phyloP scores from a whole-genome alignment of 805 yeast species.

The Maudiozyma bulderi region DNA sequence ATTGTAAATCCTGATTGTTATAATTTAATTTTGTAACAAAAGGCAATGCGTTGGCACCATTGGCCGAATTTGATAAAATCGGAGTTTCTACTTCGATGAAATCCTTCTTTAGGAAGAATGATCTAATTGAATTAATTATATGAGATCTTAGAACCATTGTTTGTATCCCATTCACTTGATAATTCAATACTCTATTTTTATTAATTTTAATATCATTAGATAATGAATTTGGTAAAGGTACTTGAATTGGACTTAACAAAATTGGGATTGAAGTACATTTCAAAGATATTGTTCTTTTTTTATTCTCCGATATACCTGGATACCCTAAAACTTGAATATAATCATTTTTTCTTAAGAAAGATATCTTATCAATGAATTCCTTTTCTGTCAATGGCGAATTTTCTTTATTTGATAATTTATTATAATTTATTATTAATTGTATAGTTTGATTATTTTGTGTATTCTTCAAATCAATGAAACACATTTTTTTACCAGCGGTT shows the following conservation, averaged over 20 bases:
- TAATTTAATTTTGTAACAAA: slow-evolving; percentile 44
- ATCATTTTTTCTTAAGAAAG: slow-evolving; percentile 59
- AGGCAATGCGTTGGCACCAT: slow-evolving; percentile 93
- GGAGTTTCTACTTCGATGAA: slow-evolving; percentile 90
- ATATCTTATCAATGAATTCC: slow-evolving; percentile 4
- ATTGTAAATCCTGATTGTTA: slow-evolving; percentile 33
- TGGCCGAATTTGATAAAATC: slow-evolving; percentile 55
- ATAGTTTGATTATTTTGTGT: slow-evolving; percentile 6
- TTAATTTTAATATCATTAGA: slow-evolving; percentile 47
- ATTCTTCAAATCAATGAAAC: slow-evolving; percentile 22
- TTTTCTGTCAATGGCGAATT: neutral
- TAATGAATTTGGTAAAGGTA: slow-evolving; percentile 58
- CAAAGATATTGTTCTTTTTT: slow-evolving; percentile 63
- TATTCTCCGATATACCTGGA: slow-evolving; percentile 60
- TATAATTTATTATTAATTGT: slow-evolving; percentile 22
- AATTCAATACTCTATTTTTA: slow-evolving; percentile 63
- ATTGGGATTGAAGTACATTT: slow-evolving; percentile 41
- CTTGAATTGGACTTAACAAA: slow-evolving; percentile 59
- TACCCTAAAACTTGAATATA: slow-evolving; percentile 53
- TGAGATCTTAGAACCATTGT: slow-evolving; percentile 42
- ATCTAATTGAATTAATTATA: slow-evolving; percentile 47
- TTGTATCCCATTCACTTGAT: slow-evolving; percentile 47
- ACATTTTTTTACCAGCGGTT: slow-evolving; percentile 26
- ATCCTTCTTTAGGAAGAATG: slow-evolving; percentile 41
- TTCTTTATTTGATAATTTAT: neutral